These are phyloP conservation scores for Trifolium subterraneum DNA, from an alignment of 306 rosid species.

Conservation along the genomic window DNA sequence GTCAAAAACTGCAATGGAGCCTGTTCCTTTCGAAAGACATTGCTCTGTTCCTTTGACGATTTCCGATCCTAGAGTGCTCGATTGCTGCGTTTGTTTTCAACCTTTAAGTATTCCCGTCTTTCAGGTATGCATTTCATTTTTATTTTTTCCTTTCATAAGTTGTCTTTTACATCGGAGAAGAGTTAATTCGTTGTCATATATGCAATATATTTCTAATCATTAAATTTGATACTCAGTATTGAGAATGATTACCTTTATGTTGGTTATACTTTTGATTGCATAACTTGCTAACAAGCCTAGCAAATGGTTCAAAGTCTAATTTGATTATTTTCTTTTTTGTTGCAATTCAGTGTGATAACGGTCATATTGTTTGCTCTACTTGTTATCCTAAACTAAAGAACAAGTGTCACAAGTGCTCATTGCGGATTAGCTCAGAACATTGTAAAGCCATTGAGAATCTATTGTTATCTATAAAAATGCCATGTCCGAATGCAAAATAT, in stretches of 20 bases:
- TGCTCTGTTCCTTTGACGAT: too few species aligned
- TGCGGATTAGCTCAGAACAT: slow-evolving; percentile 55
- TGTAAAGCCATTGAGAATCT: slow-evolving; percentile 67
- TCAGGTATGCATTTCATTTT: too few species aligned
- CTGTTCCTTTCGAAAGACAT: too few species aligned
- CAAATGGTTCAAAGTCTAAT: not conserved
- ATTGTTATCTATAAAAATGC: slow-evolving; percentile 51
- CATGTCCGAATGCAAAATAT: slow-evolving; percentile 24
- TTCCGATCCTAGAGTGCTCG: too few species aligned
- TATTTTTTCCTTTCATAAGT: too few species aligned
- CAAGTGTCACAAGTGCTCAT: slow-evolving; percentile 62
- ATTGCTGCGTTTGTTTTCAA: too few species aligned
- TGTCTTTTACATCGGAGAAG: too few species aligned
- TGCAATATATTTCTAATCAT: too few species aligned
- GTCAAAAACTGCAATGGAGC: too few species aligned
- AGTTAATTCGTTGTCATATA: not conserved
- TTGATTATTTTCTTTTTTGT: not conserved
- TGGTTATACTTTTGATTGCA: not conserved
- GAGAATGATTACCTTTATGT: not conserved
- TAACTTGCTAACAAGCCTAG: too few species aligned
- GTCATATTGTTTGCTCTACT: slow-evolving; percentile 67
- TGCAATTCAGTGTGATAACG: slow-evolving; percentile 70
- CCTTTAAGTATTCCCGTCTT: too few species aligned
- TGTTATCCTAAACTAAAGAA: slow-evolving; percentile 49
- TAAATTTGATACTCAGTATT: not conserved